Conservation (phyloP, 2,329 filamentous ascomycete genomes). For the Seiridium cupressi region DNA sequence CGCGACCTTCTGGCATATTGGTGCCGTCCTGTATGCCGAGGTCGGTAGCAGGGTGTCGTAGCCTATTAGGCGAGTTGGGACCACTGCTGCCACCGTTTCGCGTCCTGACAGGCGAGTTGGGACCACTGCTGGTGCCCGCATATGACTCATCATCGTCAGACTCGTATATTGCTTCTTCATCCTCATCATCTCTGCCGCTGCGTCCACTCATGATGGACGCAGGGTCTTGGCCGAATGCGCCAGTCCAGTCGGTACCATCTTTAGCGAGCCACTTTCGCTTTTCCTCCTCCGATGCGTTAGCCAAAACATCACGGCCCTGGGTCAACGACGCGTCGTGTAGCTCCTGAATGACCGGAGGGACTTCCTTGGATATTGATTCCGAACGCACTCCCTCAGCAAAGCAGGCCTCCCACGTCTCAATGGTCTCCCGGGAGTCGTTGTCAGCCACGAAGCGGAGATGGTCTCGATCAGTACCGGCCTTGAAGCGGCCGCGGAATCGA, state of each 20-base stretch:
- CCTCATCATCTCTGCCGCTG: slow-evolving; percentile 24
- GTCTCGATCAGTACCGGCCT: slow-evolving; percentile 83
- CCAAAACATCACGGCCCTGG: slow-evolving; percentile 77
- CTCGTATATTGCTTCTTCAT: slow-evolving; percentile 38
- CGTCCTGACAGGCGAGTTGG: slow-evolving; percentile 16
- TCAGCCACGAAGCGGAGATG: slow-evolving; percentile 82
- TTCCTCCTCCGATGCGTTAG: slow-evolving; percentile 68
- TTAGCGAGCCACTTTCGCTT: slow-evolving; percentile 76
- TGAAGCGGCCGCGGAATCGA: slow-evolving; percentile 78
- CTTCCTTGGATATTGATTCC: slow-evolving; percentile 67
- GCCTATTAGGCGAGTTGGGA: slow-evolving; percentile 14
- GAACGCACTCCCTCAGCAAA: slow-evolving; percentile 80
- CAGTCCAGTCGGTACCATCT: slow-evolving; percentile 82
- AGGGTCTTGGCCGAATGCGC: slow-evolving; percentile 80
- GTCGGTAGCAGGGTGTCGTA: slow-evolving; percentile 23
- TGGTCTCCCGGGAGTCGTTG: slow-evolving; percentile 88
- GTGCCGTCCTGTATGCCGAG: slow-evolving; percentile 36
- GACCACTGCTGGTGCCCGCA: slow-evolving; percentile 16
- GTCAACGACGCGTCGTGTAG: slow-evolving; percentile 81
- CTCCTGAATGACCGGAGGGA: slow-evolving; percentile 69
- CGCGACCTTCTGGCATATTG: slow-evolving; percentile 4
- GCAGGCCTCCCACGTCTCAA: slow-evolving; percentile 92
- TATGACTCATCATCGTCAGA: slow-evolving; percentile 20
- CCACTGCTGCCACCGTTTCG: slow-evolving; percentile 17
- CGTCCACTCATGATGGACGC: slow-evolving; percentile 40